Evolutionary conservation across 257 asterid genomes (phyloP), one percentile per base, ranked within the genome.

Genomic region (Plectranthus barbatus): DNA sequence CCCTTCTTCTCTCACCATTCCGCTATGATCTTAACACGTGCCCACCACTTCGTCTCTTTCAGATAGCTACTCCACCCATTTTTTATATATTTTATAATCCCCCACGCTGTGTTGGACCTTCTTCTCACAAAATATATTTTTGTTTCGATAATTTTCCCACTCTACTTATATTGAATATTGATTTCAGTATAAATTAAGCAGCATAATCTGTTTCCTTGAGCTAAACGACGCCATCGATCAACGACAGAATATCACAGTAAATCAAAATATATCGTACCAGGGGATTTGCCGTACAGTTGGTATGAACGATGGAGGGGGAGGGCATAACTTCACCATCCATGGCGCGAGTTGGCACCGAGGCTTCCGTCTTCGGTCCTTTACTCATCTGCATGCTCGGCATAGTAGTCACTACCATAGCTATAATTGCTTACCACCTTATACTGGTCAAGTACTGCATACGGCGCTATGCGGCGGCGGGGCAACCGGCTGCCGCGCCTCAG

Each of bases 291-390:
- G 12, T 12, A 41, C 21, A 18, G 20, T 7, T 62, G 66, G 17
- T 39, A 70, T 72, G 75, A 73, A 65, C 71, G n/a, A 84, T 84
- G 91, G 95, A 76, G 40, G 60, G 55, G 91, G 95, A 76, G 40
- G 60, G 55, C 36, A 20, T 71, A 4, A 45, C 23, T 6, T 24
- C 89, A 72, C 77, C 80, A 4, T 73, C 86, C 7, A 52, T 41
- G 59, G n/a, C 12, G 15, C 31, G 56, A n/a, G 11, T 17, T 15
- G 50, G 39, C 46, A 21, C 54, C 61, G 1, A n/a, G 1, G 20
- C 45, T 13, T 48, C 76, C 4, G 56, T 69, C 15, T 19, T 64
- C 34, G 54, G 41, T 6, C 88, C 90, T 1, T 26, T 87, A 4
- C 45, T 79, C 48, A 76, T 82, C 23, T 77, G 85, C 12, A 14